phyloP scores from a whole-genome alignment of 352 stramenopile genomes.

The Phytophthora meadii region DNA sequence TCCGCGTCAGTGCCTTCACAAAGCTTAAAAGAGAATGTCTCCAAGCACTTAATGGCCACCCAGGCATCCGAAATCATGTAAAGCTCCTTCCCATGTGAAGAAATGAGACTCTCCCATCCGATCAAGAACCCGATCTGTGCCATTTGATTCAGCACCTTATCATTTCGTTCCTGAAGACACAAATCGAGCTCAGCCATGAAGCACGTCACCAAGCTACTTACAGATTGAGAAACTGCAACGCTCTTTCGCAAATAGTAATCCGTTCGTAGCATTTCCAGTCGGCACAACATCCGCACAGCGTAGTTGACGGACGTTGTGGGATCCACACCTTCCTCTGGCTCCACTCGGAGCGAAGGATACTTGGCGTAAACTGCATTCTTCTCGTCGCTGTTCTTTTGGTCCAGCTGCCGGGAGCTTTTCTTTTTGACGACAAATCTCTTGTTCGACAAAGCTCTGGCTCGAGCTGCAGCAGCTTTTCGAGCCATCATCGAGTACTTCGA shows the following conservation, averaged over 20 bases:
- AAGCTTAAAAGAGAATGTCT: constrained; percentile 87
- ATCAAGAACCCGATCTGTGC: constrained; percentile 87
- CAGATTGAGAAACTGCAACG: constrained; percentile 83
- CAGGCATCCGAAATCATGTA: constrained; percentile 94
- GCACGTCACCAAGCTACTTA: constrained; percentile 82
- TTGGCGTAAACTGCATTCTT: constrained; percentile 50
- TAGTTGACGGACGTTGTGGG: constrained; percentile 62
- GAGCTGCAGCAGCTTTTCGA: constrained; percentile 65
- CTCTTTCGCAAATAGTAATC: constrained; percentile 89
- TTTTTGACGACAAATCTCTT: constrained; percentile 51
- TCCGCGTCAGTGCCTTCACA: constrained; percentile 48
- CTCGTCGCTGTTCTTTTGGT: constrained; percentile 53
- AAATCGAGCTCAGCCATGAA: constrained; percentile 84
- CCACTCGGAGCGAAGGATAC: constrained; percentile 73
- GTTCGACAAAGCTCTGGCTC: constrained; percentile 54
- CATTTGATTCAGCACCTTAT: constrained; percentile 73
- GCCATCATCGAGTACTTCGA: constrained; percentile 72
- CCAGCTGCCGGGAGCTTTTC: constrained; percentile 47
- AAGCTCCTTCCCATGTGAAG: constrained; percentile 94
- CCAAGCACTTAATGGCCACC: constrained; percentile 89
- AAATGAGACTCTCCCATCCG: constrained; percentile 96
- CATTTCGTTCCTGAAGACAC: constrained; percentile 66
- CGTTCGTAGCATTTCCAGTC: constrained; percentile 74
- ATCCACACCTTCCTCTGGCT: constrained; percentile 65
- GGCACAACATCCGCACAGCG: constrained; percentile 66